Evolutionary conservation across 2,329 filamentous ascomycete genomes (phyloP).

Genomic region (Alternaria hordeiaustralica): DNA sequence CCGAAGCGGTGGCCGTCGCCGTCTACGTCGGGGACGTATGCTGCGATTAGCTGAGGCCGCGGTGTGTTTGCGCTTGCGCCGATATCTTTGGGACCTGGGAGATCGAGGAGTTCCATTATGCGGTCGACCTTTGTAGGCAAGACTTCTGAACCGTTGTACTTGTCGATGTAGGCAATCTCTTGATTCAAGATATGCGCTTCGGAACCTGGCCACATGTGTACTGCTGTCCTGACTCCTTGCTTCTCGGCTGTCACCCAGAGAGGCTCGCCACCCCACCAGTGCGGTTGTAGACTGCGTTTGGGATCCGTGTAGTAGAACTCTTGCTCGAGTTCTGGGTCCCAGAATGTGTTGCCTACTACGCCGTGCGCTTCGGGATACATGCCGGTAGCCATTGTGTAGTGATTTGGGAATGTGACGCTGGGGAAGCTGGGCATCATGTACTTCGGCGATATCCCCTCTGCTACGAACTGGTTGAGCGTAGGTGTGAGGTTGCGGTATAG

Average conservation of each 20-base stretch:
- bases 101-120: conserved; percentile 82
- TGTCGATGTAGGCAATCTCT: conserved; percentile 82
- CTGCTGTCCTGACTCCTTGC: conserved; percentile 76
- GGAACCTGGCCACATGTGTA: conserved; percentile 99
- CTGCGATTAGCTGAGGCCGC: conserved; percentile 88
- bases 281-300: conserved; percentile 74
- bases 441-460: conserved; percentile 83
- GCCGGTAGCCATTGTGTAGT: conserved; percentile 91
- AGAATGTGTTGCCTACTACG: conserved; percentile 92
- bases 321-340: conserved; percentile 76
- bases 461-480: conserved; percentile 76
- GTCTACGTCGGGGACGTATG: conserved; percentile 94
- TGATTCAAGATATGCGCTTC: conserved; percentile 82
- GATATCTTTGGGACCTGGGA: conserved; percentile 72
- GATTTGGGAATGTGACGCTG: conserved; percentile 92
- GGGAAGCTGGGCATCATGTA: conserved; percentile 97
- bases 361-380: conserved; percentile 93
- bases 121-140: conserved; percentile 78
- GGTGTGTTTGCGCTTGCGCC: conserved; percentile 57
- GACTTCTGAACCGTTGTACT: conserved; percentile 78
- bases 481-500: conserved; percentile 84
- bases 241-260: conserved; percentile 92
- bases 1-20: conserved; percentile 85
- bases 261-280: conserved; percentile 96
- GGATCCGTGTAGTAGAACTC: conserved; percentile 91